Conservation (phyloP, 257 asterid genomes). For the Petunia secreta region DNA sequence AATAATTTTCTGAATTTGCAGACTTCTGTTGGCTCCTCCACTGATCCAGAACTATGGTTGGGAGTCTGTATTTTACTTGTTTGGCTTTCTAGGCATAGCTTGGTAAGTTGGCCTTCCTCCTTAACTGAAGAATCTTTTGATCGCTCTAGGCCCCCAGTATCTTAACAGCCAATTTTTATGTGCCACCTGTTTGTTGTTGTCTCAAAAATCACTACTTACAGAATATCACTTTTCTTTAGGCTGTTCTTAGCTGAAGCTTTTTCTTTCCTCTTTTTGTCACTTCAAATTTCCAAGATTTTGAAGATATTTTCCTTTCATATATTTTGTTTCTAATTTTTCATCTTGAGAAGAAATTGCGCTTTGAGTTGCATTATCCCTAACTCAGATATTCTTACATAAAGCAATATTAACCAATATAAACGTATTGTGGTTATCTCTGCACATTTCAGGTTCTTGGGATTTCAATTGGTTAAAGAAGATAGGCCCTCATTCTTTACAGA, state of each 20-base stretch:
- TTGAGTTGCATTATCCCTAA: constrained; percentile 19
- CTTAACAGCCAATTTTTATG: background rate
- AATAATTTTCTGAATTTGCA: constrained; percentile 44
- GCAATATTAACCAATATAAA: background rate
- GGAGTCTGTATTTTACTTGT: constrained; percentile 89
- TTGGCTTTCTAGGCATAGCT: constrained; percentile 80
- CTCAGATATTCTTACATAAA: background rate
- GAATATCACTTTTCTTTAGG: background rate
- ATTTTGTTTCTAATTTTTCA: constrained; percentile 4
- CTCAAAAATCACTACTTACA: background rate
- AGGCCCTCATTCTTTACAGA: constrained; percentile 48
- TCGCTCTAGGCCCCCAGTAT: background rate
- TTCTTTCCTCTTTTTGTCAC: constrained; percentile 8
- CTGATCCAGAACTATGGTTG: constrained; percentile 80
- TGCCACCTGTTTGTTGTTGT: background rate
- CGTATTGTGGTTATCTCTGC: constrained; percentile 26
- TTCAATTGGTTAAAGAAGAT: constrained; percentile 79
- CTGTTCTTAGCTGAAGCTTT: background rate
- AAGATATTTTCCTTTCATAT: background rate
- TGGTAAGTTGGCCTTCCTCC: constrained; percentile 63
- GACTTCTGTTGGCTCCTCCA: constrained; percentile 96
- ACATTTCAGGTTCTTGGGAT: constrained; percentile 72
- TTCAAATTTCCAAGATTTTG: background rate
- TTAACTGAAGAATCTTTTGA: background rate
- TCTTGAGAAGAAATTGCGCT: constrained; percentile 16